phyloP scores from a whole-genome alignment of 164 flowering plant species.

The Vitis amurensis region DNA sequence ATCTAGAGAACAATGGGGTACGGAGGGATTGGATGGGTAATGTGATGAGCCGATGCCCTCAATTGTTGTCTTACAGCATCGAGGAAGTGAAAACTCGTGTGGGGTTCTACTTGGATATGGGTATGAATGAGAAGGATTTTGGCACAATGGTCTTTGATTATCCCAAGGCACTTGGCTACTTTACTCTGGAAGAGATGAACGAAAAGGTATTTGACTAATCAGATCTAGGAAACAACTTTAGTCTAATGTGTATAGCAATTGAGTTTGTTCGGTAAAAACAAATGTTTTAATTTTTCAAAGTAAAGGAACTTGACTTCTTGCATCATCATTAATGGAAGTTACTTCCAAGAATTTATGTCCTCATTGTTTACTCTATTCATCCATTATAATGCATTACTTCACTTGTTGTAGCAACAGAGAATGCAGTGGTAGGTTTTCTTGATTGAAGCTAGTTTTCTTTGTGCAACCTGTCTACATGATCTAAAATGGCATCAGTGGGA shows the following conservation, averaged over 20 bases:
- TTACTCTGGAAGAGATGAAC: constrained; percentile 77
- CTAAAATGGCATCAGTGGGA: too few relatives aligned
- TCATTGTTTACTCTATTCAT: background rate
- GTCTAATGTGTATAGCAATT: background rate
- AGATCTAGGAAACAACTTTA: background rate
- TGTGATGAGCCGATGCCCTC: constrained; percentile 74
- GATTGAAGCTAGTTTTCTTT: too few relatives aligned
- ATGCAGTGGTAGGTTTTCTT: background rate
- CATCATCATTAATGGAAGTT: too few relatives aligned
- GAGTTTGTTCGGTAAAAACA: background rate
- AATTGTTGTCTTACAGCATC: constrained; percentile 53
- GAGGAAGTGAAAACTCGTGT: constrained; percentile 73
- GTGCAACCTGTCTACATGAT: too few relatives aligned
- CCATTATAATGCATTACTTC: background rate
- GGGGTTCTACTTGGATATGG: constrained; percentile 71
- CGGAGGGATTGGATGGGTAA: constrained; percentile 89
- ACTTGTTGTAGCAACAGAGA: background rate
- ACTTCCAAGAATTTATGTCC: too few relatives aligned
- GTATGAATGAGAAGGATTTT: constrained; percentile 77
- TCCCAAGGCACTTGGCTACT: constrained; percentile 76
- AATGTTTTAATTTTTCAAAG: background rate
- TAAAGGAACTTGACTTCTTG: background rate
- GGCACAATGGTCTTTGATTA: constrained; percentile 92
- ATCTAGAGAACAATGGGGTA: constrained; percentile 75
- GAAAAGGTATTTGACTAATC: constrained; percentile 55